These are phyloP conservation scores for Blastobotrys parvus DNA, from an alignment of 805 yeast species.

Conservation along the genomic window DNA sequence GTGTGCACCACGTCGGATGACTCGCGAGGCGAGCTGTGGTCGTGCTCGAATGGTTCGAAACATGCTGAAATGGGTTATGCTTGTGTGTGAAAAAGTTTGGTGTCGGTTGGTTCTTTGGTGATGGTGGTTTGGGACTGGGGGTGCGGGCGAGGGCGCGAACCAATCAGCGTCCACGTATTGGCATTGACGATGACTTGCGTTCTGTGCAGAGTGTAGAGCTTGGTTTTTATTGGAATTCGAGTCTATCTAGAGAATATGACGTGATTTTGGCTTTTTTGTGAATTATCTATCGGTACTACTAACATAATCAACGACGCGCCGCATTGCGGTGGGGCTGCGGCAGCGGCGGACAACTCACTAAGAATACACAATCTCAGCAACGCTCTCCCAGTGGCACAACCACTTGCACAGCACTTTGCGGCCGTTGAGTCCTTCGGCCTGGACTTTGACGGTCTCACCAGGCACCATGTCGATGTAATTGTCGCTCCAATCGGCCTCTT, in stretches of 20 bases:
- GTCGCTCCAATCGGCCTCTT: slow-evolving; percentile 1
- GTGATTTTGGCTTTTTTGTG: too few species aligned
- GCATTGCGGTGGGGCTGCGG: neutral
- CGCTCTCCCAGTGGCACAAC: slow-evolving; percentile 3
- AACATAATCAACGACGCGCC: too few species aligned
- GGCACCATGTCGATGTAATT: slow-evolving; percentile 4
- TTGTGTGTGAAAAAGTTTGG: neutral
- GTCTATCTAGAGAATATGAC: too few species aligned
- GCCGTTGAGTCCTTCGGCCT: neutral
- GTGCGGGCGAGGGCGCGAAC: neutral
- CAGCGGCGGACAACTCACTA: neutral
- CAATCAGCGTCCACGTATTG: neutral
- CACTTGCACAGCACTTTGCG: neutral
- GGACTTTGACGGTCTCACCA: neutral
- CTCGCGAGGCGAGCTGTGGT: slow-evolving; percentile 3
- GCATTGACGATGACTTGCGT: too few species aligned
- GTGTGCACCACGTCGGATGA: slow-evolving; percentile 11
- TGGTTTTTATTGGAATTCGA: too few species aligned
- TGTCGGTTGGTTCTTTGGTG: neutral
- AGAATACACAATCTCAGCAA: slow-evolving; percentile 21
- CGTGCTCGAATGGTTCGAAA: slow-evolving; percentile 3
- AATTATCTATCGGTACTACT: too few species aligned
- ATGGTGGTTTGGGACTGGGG: neutral
- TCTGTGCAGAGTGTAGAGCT: too few species aligned
- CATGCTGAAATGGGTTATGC: neutral